Percentiles rank a stretch among this genome's conserved stretches.
These are phyloP conservation scores for Paxillus ammoniavirescens DNA, from an alignment of 768 basidiomycete species.

Conservation along the genomic window DNA sequence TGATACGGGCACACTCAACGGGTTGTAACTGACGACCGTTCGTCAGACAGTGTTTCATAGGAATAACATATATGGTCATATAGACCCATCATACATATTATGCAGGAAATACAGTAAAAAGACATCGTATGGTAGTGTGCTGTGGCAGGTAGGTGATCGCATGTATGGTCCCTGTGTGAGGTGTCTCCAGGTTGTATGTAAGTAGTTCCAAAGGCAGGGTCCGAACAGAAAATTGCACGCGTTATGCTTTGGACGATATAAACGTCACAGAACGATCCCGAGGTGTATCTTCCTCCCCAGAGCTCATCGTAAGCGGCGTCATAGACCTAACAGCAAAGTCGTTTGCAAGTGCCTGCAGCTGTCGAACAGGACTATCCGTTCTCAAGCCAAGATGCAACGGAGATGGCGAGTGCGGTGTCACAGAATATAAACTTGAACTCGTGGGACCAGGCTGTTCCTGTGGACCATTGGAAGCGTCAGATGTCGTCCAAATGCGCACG, in stretches of 20 bases:
- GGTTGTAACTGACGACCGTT: too few relatives aligned
- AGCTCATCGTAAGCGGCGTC: conserved; percentile 5
- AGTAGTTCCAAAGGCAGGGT: neutral
- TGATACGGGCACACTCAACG: too few relatives aligned
- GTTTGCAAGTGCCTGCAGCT: neutral
- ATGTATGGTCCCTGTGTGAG: neutral
- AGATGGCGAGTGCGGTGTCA: conserved; percentile 1
- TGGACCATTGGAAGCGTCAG: conserved; percentile 2
- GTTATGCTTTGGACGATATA: neutral
- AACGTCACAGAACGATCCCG: conserved; percentile 5
- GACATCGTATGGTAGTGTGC: neutral
- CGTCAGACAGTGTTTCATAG: too few relatives aligned
- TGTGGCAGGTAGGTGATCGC: neutral
- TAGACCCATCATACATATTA: too few relatives aligned
- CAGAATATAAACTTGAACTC: neutral
- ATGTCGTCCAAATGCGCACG: conserved; percentile 64
- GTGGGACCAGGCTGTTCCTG: neutral
- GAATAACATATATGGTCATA: too few relatives aligned
- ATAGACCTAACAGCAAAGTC: neutral
- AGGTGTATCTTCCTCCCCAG: conserved; percentile 2
- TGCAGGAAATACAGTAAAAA: too few relatives aligned
- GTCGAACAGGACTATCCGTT: neutral
- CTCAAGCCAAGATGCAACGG: neutral
- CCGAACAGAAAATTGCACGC: too few relatives aligned
- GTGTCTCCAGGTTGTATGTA: neutral